These are phyloP conservation scores for Sophora flavescens DNA, from an alignment of 306 rosid species.

Conservation along the genomic window DNA sequence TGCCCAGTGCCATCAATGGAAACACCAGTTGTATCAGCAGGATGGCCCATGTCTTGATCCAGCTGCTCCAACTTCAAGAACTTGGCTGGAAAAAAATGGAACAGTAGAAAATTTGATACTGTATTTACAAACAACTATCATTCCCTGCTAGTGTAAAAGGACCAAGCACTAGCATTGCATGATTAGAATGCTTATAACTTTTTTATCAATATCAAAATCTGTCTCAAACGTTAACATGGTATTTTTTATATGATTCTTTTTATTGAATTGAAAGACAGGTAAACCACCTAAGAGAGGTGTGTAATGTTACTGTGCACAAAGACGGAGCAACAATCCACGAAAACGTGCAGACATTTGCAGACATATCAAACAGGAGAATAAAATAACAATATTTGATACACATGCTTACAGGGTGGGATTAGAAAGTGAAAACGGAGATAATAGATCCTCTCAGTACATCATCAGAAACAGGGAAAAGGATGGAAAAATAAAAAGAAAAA, in stretches of 20 bases:
- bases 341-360: slow-evolving; percentile 9
- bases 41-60: slow-evolving; percentile 78
- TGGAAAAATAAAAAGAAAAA: no score
- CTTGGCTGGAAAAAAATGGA: slow-evolving; percentile 70
- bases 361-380: slow-evolving; percentile 15
- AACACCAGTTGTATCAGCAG: slow-evolving; percentile 76
- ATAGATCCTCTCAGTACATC: not conserved
- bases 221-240: no score
- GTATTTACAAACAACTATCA: slow-evolving; percentile 26
- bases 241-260: no score
- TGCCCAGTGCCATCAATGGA: slow-evolving; percentile 97
- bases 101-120: slow-evolving; percentile 14
- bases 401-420: not conserved
- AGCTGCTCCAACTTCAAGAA: slow-evolving; percentile 95
- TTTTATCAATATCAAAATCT: no score
- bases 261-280: no score
- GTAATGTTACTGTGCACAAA: slow-evolving; percentile 19
- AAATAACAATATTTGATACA: not conserved
- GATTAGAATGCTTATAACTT: no score
- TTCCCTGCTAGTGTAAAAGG: slow-evolving; percentile 30
- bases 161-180: not conserved
- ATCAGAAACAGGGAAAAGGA: not conserved
- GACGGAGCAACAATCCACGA: slow-evolving; percentile 18
- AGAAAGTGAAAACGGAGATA: not conserved
- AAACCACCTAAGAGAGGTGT: slow-evolving; percentile 6